Conservation (phyloP, 2,329 filamentous ascomycete species). For the Diaporthe citrichinensis region DNA sequence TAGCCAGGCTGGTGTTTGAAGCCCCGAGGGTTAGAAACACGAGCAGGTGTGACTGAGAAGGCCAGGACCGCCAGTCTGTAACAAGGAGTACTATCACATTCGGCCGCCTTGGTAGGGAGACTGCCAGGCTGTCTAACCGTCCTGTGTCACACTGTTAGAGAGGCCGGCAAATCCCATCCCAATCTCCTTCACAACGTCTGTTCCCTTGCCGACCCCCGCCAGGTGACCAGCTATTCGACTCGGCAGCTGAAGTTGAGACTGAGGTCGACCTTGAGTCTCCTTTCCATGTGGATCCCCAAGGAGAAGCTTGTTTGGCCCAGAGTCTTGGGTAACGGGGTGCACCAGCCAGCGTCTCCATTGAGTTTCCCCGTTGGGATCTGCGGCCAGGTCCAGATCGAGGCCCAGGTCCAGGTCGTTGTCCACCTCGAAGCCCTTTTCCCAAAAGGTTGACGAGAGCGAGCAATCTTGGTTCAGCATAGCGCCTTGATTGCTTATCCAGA, state of each 20-base stretch:
- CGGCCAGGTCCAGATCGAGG: background rate
- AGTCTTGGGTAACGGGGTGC: conserved; percentile 1
- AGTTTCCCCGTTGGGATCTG: background rate
- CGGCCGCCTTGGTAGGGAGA: conserved; percentile 3
- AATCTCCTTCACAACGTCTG: background rate
- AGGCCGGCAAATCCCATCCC: conserved; percentile 17
- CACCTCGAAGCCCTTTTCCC: background rate
- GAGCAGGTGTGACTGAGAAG: conserved; percentile 11
- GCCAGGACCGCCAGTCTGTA: conserved; percentile 23
- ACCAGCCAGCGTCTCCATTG: conserved; percentile 1
- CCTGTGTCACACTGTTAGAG: conserved; percentile 21
- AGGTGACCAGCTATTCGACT: conserved; percentile 2
- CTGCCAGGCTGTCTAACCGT: background rate
- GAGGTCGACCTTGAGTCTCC: conserved; percentile 2
- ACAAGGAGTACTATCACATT: conserved; percentile 25
- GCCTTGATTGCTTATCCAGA: background rate
- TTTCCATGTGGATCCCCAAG: conserved; percentile 4
- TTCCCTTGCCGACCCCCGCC: background rate
- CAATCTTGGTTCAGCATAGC: background rate
- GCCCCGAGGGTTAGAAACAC: conserved; percentile 13
- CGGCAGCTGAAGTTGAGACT: conserved; percentile 32
- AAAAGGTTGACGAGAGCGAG: conserved; percentile 17
- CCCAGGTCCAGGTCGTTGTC: background rate
- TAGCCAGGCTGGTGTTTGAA: conserved; percentile 29
- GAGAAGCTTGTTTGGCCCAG: conserved; percentile 26